Evolutionary conservation across 805 yeast genomes (phyloP), one percentile per base, ranked within the genome.

Genomic region (Cyberlindnera euphorbiiphila): DNA sequence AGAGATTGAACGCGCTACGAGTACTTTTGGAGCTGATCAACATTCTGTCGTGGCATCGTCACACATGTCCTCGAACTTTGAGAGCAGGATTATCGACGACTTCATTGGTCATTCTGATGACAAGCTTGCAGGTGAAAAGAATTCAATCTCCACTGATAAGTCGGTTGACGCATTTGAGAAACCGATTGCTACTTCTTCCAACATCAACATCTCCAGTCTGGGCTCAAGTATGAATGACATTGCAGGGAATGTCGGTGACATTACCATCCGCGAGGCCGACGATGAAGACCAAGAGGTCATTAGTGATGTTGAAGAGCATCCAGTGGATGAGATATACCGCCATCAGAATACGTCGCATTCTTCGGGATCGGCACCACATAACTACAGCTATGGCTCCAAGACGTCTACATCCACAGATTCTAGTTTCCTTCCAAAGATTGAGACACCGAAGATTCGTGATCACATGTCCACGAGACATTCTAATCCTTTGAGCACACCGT

Each of bases 151-250:
- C n/a, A 23, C 28, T 14, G 41, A 43, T 13, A 29, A 24, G 5
- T 31, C 38, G 4, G n/a, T 20, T 5, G 41, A 37, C 11, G 39
- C 25, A 1, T 40, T 46, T 25, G 57, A 50, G 15, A 51, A 49
- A 20, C 59, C 59, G 15, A 52, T 54, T 28, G 59, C 59, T 9
- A 38, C 57, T 2, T 54, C 59, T 2, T 53, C 59, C 12, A 54
- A 54, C 32, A 35, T 54, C 10, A 52, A 54, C 33, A 49, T 54
- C 12, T 32, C 57, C 15, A 51, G 53, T 13, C 25, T 50, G 27
- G 39, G 38, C 15, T 47, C 56, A 2, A 49, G 50, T 27, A 25
- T 45, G 32, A 49, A 32, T 27, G 46, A 49, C 19, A 20, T 49
- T 18, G 29, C 48, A 4, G 55, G 43, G 17, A 54, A 53, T 16